Conservation (phyloP, 805 yeast genomes). For the Ogataea trehalophila region DNA sequence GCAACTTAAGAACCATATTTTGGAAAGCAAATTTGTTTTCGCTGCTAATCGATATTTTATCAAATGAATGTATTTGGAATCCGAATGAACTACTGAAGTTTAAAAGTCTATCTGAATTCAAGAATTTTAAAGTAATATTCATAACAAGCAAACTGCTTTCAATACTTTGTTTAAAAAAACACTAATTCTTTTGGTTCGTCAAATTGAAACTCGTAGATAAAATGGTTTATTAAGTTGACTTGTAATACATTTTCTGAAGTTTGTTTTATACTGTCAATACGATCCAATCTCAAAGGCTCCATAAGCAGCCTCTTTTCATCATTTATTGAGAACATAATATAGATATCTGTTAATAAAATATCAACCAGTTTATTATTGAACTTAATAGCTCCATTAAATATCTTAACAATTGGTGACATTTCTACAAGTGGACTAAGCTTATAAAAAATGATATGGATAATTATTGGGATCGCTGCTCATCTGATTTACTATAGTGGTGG, state of each 20-base stretch:
- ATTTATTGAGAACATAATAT: neutral
- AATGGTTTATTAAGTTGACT: neutral
- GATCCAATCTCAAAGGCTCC: neutral
- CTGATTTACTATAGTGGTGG: neutral
- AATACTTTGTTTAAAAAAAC: neutral
- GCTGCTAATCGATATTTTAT: no score
- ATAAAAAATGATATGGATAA: neutral
- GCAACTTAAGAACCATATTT: no score
- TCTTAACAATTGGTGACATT: neutral
- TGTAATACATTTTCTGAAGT: neutral
- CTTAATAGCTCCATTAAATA: neutral
- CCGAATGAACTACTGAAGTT: no score
- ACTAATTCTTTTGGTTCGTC: neutral
- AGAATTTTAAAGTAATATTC: neutral
- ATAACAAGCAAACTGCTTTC: neutral
- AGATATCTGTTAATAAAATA: neutral
- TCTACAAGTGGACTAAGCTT: slow-evolving; percentile 1
- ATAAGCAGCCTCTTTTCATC: neutral
- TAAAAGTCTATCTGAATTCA: neutral
- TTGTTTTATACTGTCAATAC: neutral
- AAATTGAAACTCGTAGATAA: neutral
- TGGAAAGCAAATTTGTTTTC: no score
- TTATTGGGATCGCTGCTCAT: neutral
- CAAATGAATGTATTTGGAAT: no score
- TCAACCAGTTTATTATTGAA: neutral